phyloP scores from a whole-genome alignment of 2,329 filamentous ascomycete genomes.

The Metarhizium anisopliae region DNA sequence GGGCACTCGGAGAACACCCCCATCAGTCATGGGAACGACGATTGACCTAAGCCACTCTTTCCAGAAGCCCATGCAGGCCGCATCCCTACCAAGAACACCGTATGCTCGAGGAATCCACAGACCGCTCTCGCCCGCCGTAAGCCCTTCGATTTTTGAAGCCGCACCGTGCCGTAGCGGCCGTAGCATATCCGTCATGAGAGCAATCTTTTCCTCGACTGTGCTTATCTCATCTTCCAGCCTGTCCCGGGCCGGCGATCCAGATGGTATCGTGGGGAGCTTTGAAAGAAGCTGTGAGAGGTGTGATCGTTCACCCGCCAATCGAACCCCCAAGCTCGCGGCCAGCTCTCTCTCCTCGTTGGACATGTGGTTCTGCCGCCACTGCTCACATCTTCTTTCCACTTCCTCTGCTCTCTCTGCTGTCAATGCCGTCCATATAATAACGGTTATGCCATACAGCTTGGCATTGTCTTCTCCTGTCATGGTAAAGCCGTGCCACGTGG shows the following conservation, averaged over 20 bases:
- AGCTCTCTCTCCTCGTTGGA: slow-evolving; percentile 84
- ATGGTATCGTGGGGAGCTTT: slow-evolving; percentile 69
- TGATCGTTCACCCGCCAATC: slow-evolving; percentile 78
- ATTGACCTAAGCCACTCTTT: slow-evolving; percentile 96
- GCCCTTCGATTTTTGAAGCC: slow-evolving; percentile 91
- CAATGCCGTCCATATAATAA: slow-evolving; percentile 88
- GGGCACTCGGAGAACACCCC: slow-evolving; percentile 71
- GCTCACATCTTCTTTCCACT: slow-evolving; percentile 72
- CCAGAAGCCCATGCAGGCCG: slow-evolving; percentile 82
- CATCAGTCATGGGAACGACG: slow-evolving; percentile 91
- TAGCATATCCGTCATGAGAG: slow-evolving; percentile 91
- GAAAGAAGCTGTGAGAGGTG: slow-evolving; percentile 83
- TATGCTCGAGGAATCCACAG: slow-evolving; percentile 94
- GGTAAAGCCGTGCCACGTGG: slow-evolving; percentile 98
- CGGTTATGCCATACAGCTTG: slow-evolving; percentile 82
- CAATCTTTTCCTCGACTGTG: slow-evolving; percentile 92
- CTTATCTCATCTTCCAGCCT: slow-evolving; percentile 89
- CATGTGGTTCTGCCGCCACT: slow-evolving; percentile 80
- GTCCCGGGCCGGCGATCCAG: slow-evolving; percentile 74
- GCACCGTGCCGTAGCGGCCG: slow-evolving; percentile 88
- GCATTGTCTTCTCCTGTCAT: slow-evolving; percentile 93
- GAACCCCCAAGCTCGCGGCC: slow-evolving; percentile 81
- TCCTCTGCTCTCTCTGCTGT: slow-evolving; percentile 75
- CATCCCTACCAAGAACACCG: slow-evolving; percentile 81
- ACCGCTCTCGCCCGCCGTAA: slow-evolving; percentile 90